Evolutionary conservation across 352 stramenopile genomes (phyloP), one percentile per base, ranked within the genome.

Genomic region (Phytophthora pisi): DNA sequence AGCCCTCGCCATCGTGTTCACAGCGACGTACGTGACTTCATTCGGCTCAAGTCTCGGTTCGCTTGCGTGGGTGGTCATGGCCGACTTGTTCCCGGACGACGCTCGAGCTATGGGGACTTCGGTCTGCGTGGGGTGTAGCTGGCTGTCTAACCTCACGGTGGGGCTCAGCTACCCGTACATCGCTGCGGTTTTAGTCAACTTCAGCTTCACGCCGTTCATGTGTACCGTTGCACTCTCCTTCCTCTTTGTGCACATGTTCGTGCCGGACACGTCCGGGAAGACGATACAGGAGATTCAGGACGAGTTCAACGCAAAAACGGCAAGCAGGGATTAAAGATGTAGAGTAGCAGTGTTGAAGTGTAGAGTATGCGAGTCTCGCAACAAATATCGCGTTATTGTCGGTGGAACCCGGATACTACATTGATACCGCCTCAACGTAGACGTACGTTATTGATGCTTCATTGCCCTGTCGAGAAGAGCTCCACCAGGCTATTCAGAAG

Each of bases 111-210:
- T 54, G 28, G 79, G 75, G 4, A 70, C 63, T 10, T 79, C 75
- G 1, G 26, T 90, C 40, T 70, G 72, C 53, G 75, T 84, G 28
- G 49, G 59, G 24, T 57, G 53, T 45, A 88, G 82, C 57, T 90
- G 73, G 73, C 23, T 74, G 13, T 80, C 52, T 49, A 89, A 86
- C 61, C 66, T 89, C 15, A 7, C 75, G 11, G 68, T 87, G 36
- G 81, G 81, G 1, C 53, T 89, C 11, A 56, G 64, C 18, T 91
- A 78, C 42, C 82, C 80, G 45, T 86, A 81, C 64, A 67, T 84
- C 28, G 71, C 74, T 9, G 72, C 69, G 43, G 77, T 62, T 0
- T 65, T 84, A 9, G 30, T 42, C 24, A 57, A 64, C 46, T 57
- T 64, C 30, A 58, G 46, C 16, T 64, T 64, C 47, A 64, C 57